Evolutionary conservation across 306 rosid genomes (phyloP).

Genomic region (Neltuma alba): DNA sequence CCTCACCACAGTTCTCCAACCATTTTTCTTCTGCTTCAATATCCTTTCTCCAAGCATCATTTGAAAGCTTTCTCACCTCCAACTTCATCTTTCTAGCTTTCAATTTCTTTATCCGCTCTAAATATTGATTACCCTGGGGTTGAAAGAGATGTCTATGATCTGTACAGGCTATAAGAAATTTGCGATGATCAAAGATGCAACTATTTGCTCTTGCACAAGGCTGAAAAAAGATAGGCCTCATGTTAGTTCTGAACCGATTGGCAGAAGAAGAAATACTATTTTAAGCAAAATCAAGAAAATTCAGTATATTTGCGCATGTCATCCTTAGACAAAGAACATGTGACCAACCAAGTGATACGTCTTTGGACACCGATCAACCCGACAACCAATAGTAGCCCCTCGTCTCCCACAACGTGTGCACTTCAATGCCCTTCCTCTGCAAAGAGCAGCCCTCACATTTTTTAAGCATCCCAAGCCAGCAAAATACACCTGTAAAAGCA

Average conservation of each 20-base stretch:
- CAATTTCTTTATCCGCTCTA: constrained; percentile 70
- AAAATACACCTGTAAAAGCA: constrained; percentile 87
- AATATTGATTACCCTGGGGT: constrained; percentile 74
- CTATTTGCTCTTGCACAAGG: constrained; percentile 97
- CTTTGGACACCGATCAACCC: constrained; percentile 96
- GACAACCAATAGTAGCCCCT: constrained; percentile 98
- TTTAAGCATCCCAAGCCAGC: constrained; percentile 98
- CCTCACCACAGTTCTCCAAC: constrained; percentile 99
- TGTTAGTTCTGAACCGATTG: constrained; percentile 29
- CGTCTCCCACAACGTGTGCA: constrained; percentile 96
- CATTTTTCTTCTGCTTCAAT: constrained; percentile 94
- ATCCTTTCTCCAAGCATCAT: constrained; percentile 82
- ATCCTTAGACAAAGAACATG: constrained; percentile 28
- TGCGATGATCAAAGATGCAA: constrained; percentile 96
- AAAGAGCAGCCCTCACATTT: constrained; percentile 95
- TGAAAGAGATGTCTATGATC: constrained; percentile 92
- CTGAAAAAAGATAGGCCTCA: constrained; percentile 54
- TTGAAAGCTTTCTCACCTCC: constrained; percentile 79
- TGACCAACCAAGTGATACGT: constrained; percentile 95
- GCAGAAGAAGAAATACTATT: background rate
- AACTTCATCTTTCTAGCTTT: constrained; percentile 86
- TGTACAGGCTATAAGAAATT: constrained; percentile 97
- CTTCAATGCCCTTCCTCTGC: constrained; percentile 93
- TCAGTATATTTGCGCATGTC: constrained; percentile 9
- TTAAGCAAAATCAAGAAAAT: constrained; percentile 22